Evolutionary conservation across 2,329 filamentous ascomycete species (phyloP), one percentile per base, ranked within the genome.

Genomic region (Trichoderma sp.): DNA sequence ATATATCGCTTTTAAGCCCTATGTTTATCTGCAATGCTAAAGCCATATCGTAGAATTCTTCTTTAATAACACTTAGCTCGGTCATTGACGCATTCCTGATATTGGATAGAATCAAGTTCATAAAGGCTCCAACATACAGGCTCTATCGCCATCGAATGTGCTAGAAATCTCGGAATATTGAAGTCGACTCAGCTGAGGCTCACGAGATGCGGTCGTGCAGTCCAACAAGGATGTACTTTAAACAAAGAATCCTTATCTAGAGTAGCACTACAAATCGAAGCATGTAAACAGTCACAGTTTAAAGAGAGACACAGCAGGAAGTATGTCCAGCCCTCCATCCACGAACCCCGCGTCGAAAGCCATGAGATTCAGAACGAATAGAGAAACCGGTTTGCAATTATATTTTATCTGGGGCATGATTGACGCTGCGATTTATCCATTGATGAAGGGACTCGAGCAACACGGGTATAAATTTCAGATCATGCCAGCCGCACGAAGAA

Each of bases 401-500:
- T 86, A 82, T 82, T 91, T 81, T 71, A 78, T 92, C 91, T 94
- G 87, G 86, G 90, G 88, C 89, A 87, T 86, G 88, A 91, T 87
- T 89, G 91, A 94, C 91, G 90, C 91, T 89, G 75, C 80, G 81
- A 81, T 76, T 72, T 72, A 83, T 85, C 83, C 84, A 85, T 89
- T 82, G 80, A 77, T 78, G 73, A 78, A 78, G 39, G 83, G 83
- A 89, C 84, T 85, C 87, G 90, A 91, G 91, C 90, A 94, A 94
- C 90, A 92, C 89, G 90, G 90, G 88, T 86, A 87, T 87, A 78
- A 83, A 81, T 83, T 85, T 82, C 79, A 81, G 82, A 86, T 90
- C 85, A 88, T 90, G 88, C 89, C 89, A 83, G 90, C 91, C 91
- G 91, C 91, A 94, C 90, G 84, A 92, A 86, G 88, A 86, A 85